Evolutionary conservation across 768 basidiomycete species (phyloP), one percentile per base, ranked within the genome.

Genomic region (Cytidiella melzeri): DNA sequence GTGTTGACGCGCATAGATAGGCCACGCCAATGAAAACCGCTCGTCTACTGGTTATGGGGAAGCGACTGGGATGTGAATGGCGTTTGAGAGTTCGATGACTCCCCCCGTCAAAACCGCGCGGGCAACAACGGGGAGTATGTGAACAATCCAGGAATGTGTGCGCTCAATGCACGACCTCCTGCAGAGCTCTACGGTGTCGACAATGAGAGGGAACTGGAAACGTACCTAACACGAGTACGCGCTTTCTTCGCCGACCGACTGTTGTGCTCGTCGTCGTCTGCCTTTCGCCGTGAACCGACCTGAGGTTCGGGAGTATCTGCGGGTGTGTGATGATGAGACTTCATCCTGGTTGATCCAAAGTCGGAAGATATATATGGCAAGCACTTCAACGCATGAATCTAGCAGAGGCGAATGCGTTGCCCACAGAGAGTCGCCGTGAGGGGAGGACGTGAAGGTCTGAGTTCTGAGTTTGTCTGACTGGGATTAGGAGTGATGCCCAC

Each of bases 211-310:
- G 38, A 4, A 28, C 41, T 27, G 43, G 41, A 37, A 24, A 51
- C 73, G 44, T 62, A 84, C 87, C 87, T 90, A 56, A 90, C 87
- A 69, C 87, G 73, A 24, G 82, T 86, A 51, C 87, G 62, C 19
- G 69, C 67, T 61, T 84, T 90, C 71, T 89, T 90, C 5, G 73
- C 63, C 19, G 73, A 66, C 19, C 69, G 48, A 39, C 62, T 62
- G 40, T 67, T 64, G 1, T 65, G 54, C 24, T 75, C 73, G 10
- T 84, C 84, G 23, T 83, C 83, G 46, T 84, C 82, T 3, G 68
- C 65, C 66, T 85, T 85, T 62, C 80, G 81, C 56, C 80, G 27
- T 5, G 41, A n/a, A 12, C 51, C 52, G 28, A 73, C 53, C 7
- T 69, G 61, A 24, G 67, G 61, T 21, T 68, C 68, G 26, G 55